Evolutionary conservation across 495 filamentous ascomycete genomes (phyloP).

Genomic region (Trypethelium eluteriae): DNA sequence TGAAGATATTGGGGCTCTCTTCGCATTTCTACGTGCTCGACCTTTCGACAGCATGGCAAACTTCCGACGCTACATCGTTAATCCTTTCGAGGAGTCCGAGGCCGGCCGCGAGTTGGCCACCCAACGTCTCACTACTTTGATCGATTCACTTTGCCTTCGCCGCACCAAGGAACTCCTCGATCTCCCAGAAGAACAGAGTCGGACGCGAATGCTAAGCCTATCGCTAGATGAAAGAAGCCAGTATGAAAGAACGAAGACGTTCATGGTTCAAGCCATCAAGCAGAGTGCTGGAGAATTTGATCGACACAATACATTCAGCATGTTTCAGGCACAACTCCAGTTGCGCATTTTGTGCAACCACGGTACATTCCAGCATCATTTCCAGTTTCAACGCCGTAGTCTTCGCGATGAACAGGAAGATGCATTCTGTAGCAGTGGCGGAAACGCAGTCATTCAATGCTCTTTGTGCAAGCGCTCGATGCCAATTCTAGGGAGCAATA

Average conservation of each 20-base stretch:
- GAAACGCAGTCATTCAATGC: neutral
- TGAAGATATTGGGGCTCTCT: constrained; percentile 89
- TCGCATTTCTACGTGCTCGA: constrained; percentile 81
- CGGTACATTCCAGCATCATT: constrained; percentile 24
- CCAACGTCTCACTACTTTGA: constrained; percentile 73
- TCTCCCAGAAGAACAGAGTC: constrained; percentile 30
- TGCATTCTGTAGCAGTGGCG: neutral
- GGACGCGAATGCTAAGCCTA: constrained; percentile 25
- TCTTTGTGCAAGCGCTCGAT: neutral
- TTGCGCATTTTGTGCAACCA: constrained; percentile 44
- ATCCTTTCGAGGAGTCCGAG: constrained; percentile 55
- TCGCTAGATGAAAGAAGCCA: constrained; percentile 30
- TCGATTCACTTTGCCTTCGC: constrained; percentile 84
- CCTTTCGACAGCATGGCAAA: constrained; percentile 73
- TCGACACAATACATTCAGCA: constrained; percentile 16
- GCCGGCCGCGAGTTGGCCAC: constrained; percentile 72
- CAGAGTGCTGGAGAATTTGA: constrained; percentile 28
- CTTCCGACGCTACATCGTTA: constrained; percentile 71
- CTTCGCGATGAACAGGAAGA: neutral
- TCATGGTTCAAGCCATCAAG: constrained; percentile 32
- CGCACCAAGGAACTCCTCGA: constrained; percentile 66
- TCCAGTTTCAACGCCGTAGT: neutral
- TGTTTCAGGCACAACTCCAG: constrained; percentile 40
- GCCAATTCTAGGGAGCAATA: neutral
- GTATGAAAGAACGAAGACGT: constrained; percentile 32